phyloP scores from a whole-genome alignment of 2,329 filamentous ascomycete genomes.

The Claviceps lovelessii region DNA sequence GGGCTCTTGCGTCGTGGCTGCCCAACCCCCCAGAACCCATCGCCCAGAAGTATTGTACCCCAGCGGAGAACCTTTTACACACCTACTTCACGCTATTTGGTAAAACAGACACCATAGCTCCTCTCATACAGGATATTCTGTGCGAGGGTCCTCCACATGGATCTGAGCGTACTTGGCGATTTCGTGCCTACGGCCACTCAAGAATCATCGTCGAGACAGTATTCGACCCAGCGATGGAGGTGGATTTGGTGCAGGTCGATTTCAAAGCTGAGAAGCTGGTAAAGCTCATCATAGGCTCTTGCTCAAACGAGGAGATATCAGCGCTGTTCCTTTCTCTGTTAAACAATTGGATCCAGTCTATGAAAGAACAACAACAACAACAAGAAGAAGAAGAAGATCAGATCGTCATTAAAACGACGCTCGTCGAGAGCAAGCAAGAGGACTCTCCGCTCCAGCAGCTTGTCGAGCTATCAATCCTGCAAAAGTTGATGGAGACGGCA shows the following conservation, averaged over 20 bases:
- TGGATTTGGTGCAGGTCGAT: conserved; percentile 32
- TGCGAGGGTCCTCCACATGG: conserved; percentile 32
- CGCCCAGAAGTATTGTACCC: conserved; percentile 27
- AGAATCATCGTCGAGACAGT: conserved; percentile 36
- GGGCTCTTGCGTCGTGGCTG: conserved; percentile 43
- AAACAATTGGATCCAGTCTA: conserved; percentile 33
- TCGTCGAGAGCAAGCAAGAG: conserved; percentile 16
- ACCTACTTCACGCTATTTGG: conserved; percentile 45
- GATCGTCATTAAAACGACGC: conserved; percentile 12
- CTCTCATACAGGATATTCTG: conserved; percentile 39
- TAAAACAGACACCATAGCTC: conserved; percentile 31
- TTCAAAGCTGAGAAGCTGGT: conserved; percentile 34
- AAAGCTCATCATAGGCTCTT: conserved; percentile 32
- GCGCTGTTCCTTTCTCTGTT: conserved; percentile 37
- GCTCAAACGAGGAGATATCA: conserved; percentile 42
- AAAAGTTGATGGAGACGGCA: conserved; percentile 49
- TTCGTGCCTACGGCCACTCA: conserved; percentile 28
- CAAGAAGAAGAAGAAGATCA: conserved; percentile 11
- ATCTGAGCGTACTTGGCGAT: conserved; percentile 35
- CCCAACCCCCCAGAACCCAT: conserved; percentile 17
- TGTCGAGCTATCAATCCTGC: conserved; percentile 45
- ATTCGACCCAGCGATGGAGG: conserved; percentile 7
- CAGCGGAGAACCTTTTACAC: conserved; percentile 36
- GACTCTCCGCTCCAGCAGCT: conserved; percentile 34
- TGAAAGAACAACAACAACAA: conserved; percentile 10